Base-by-base conservation (phyloP, 140 eudicot species). In the Ambrosia hybrid region DNA sequence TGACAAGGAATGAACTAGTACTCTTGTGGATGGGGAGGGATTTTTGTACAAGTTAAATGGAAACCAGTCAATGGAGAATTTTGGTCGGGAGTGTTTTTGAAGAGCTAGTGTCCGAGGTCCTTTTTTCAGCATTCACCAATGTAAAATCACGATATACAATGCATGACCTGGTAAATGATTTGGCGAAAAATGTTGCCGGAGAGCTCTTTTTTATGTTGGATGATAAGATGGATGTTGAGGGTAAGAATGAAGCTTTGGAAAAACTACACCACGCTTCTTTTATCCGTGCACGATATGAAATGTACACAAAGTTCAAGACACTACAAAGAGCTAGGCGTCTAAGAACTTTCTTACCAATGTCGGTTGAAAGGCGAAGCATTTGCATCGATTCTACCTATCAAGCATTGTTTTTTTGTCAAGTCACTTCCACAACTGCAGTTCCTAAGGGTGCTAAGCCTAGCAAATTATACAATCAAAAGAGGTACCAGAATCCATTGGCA, bases 151-250 rank as follows among this genome's bases (percentile, higher is more conserved):
- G 0, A 11, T 73, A 21, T 59, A 57, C 45, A 11, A 86, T 86
- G 91, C 85, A 83, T 43, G 78, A 83, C 55, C 67, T 86, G 17
- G 57, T 86, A 53, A 73, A 77, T 80, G 91, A n/a, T n/a, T n/a
- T n/a, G n/a, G n/a, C n/a, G n/a, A n/a, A n/a, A n/a, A n/a, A n/a
- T n/a, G n/a, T n/a, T 9, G 65, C 78, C 0, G 76, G 84, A 30
- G 79, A 83, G 1, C 71, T 70, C 17, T 75, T 67, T 55, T 30
- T 14, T 39, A 38, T 55, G 49, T 65, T 73, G 16, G 80, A 72
- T 16, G 58, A 57, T 8, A 45, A 73, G 34, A 51, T 57, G 21
- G 33, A 68, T 14, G 38, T 16, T 4, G 0, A 52, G 1, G 46
- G 26, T 3, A 43, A 34, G 14, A 7, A 0, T 0, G 41, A 46